Percentiles rank a stretch among this genome's conserved stretches.
phyloP scores from a whole-genome alignment of 306 rosid species.

The Medicago arabica region DNA sequence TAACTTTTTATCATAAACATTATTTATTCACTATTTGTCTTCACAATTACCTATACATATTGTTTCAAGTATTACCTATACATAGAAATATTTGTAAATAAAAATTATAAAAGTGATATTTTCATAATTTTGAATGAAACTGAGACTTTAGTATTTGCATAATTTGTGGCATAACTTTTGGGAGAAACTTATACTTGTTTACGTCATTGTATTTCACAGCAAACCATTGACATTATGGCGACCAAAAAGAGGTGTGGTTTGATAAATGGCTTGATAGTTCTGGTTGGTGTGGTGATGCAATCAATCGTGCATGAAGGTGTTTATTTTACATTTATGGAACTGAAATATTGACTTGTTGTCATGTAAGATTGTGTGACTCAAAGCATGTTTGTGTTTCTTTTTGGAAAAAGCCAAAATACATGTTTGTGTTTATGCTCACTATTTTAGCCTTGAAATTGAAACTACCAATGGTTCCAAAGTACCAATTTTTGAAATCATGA shows the following conservation, averaged over 20 bases:
- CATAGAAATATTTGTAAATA: no score
- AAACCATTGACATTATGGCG: not conserved
- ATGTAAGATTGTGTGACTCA: not conserved
- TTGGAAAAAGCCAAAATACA: no score
- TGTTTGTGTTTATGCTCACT: not conserved
- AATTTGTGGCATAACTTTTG: no score
- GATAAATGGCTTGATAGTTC: not conserved
- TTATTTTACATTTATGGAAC: no score
- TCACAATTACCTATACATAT: no score
- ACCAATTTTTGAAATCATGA: not conserved
- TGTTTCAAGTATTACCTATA: no score
- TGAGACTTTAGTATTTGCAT: no score
- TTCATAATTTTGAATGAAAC: no score
- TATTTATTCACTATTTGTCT: no score
- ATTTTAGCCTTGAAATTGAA: not conserved
- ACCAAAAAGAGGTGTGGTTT: not conserved
- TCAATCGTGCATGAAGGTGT: not conserved
- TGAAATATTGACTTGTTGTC: not conserved
- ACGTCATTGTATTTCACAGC: not conserved
- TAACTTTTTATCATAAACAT: no score
- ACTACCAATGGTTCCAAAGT: not conserved
- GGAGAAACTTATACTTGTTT: not conserved
- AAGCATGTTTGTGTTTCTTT: not conserved
- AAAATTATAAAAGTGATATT: no score
- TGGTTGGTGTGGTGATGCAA: no score